Evolutionary conservation across 148 eudicot species (phyloP).

Genomic region (Chenopodium suecicum): DNA sequence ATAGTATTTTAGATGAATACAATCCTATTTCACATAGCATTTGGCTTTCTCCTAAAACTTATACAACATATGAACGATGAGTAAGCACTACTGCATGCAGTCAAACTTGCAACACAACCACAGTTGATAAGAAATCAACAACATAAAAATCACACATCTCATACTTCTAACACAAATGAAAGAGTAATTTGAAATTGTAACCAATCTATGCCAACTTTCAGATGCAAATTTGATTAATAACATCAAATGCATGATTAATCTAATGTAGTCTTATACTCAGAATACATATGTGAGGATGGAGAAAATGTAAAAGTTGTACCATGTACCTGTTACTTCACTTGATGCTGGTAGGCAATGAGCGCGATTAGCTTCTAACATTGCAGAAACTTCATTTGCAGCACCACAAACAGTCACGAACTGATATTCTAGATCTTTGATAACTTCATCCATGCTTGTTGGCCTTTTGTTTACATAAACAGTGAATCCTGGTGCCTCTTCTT

Average conservation of each 20-base stretch:
- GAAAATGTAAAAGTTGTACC: slow-evolving; percentile 2
- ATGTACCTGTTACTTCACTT: slow-evolving; percentile 64
- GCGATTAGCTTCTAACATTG: slow-evolving; percentile 67
- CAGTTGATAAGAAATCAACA: background rate
- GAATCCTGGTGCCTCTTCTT: slow-evolving; percentile 76
- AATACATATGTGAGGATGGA: background rate
- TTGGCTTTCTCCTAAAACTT: background rate
- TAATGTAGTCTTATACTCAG: background rate
- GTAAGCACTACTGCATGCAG: slow-evolving; percentile 8
- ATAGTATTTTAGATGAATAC: background rate
- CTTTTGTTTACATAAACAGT: slow-evolving; percentile 85
- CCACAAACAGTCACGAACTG: slow-evolving; percentile 67
- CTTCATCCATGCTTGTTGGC: slow-evolving; percentile 94
- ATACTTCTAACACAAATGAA: background rate
- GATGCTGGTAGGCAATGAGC: slow-evolving; percentile 65
- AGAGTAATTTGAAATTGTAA: background rate
- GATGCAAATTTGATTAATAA: background rate
- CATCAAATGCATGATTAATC: background rate
- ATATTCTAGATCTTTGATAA: slow-evolving; percentile 83
- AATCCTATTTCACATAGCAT: background rate
- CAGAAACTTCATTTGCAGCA: slow-evolving; percentile 65
- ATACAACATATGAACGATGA: too few species aligned
- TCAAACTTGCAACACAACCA: background rate
- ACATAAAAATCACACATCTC: background rate
- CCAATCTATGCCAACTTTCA: background rate